phyloP scores from a whole-genome alignment of 208 protist species.

The Trypanosoma cruzi region DNA sequence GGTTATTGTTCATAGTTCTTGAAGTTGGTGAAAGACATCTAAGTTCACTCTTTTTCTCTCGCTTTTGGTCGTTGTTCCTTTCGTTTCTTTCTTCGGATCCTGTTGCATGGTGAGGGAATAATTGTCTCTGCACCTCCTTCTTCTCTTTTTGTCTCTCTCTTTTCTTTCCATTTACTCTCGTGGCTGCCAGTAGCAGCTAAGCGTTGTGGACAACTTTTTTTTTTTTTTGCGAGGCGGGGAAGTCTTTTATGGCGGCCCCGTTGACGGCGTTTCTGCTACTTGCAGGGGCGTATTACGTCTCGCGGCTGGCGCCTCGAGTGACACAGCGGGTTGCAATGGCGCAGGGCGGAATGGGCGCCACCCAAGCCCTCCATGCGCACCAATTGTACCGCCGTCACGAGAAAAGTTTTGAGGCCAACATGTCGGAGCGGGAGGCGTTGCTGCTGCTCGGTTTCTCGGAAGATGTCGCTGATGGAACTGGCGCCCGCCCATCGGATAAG shows the following conservation, averaged over 20 bases:
- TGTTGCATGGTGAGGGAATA: too few species aligned
- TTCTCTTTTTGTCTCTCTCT: not conserved
- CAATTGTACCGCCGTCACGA: slow-evolving; percentile 62
- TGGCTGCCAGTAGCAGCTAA: not conserved
- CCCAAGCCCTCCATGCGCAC: slow-evolving; percentile 12
- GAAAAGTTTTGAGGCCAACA: slow-evolving; percentile 57
- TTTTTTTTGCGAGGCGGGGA: not conserved
- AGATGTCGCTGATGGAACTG: slow-evolving; percentile 23
- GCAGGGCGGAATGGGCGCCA: slow-evolving; percentile 1
- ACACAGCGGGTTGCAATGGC: slow-evolving; percentile 41
- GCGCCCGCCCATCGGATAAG: slow-evolving; percentile 37
- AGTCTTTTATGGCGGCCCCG: slow-evolving; percentile 32
- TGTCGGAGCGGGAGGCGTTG: slow-evolving; percentile 70
- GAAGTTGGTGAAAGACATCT: too few species aligned
- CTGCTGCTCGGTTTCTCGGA: slow-evolving; percentile 68
- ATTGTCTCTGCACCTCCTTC: not conserved
- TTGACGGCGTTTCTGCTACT: slow-evolving; percentile 44
- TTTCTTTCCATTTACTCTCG: not conserved
- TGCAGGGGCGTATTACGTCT: slow-evolving; percentile 54
- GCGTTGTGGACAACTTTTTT: not conserved
- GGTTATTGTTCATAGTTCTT: not conserved
- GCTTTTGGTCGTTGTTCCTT: not conserved
- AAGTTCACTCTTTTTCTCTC: too few species aligned
- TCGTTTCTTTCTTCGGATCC: too few species aligned
- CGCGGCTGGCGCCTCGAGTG: slow-evolving; percentile 55